phyloP scores from a whole-genome alignment of 2,329 filamentous ascomycete genomes.

The Fusarium setosum region DNA sequence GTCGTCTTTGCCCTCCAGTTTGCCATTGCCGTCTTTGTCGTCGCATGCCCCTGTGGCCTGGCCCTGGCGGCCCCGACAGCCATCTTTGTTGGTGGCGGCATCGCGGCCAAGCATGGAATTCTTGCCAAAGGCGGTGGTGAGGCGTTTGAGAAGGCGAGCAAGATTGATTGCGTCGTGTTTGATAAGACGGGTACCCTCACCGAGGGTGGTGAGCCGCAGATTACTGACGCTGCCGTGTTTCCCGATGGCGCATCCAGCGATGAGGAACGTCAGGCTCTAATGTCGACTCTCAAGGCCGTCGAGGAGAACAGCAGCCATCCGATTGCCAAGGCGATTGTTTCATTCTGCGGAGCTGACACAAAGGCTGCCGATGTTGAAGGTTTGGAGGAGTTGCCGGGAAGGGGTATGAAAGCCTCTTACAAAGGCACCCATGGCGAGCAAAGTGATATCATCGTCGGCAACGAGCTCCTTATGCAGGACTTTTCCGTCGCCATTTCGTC shows the following conservation, averaged over 20 bases:
- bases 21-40: slow-evolving; percentile 87
- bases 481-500: slow-evolving; percentile 54
- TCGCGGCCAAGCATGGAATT: slow-evolving; percentile 84
- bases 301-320: slow-evolving; percentile 82
- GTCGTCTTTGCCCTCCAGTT: slow-evolving; percentile 82
- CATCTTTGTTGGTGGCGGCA: slow-evolving; percentile 83
- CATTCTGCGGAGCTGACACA: slow-evolving; percentile 63
- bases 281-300: slow-evolving; percentile 68
- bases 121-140: slow-evolving; percentile 87
- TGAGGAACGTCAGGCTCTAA: slow-evolving; percentile 47
- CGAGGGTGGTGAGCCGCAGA: slow-evolving; percentile 75
- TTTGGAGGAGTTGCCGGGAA: slow-evolving; percentile 77
- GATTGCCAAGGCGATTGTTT: slow-evolving; percentile 76
- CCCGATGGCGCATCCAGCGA: slow-evolving; percentile 41
- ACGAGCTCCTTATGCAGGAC: slow-evolving; percentile 75
- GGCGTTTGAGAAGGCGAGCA: slow-evolving; percentile 86
- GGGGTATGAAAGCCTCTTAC: slow-evolving; percentile 70
- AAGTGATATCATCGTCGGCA: slow-evolving; percentile 74
- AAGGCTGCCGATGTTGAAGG: slow-evolving; percentile 50
- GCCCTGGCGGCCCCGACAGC: slow-evolving; percentile 88
- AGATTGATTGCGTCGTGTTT: slow-evolving; percentile 82
- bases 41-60: slow-evolving; percentile 87
- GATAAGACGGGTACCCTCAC: slow-evolving; percentile 92
- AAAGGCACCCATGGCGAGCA: slow-evolving; percentile 30
- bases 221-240: slow-evolving; percentile 66